A percentile compares a stretch with the other conserved stretches of the same genome.
phyloP scores from a whole-genome alignment of 768 basidiomycete genomes.

The Podaxis carcinomalis region DNA sequence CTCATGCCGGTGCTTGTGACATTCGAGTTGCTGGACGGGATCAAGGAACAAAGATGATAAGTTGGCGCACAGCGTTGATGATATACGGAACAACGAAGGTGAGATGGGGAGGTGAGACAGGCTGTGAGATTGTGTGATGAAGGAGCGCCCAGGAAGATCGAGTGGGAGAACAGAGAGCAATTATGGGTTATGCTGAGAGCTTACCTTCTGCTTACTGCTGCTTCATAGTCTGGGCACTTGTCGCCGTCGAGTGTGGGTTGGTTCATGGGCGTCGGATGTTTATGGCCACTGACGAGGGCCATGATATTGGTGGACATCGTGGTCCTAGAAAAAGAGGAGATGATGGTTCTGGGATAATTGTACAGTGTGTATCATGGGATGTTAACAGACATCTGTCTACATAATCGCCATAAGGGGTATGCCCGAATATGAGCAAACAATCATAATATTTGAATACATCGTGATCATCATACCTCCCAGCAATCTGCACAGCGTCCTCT shows the following conservation, averaged over 20 bases:
- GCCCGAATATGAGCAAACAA: not conserved
- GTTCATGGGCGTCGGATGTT: not conserved
- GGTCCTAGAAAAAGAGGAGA: constrained; percentile 9
- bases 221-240: constrained; percentile 37
- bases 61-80: constrained; percentile 1
- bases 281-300: constrained; percentile 3
- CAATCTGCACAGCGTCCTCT: not conserved
- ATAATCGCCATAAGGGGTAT: not conserved
- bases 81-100: not conserved
- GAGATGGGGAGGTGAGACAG: constrained; percentile 1
- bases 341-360: not conserved
- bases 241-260: constrained; percentile 23
- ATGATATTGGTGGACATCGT: constrained; percentile 13
- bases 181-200: constrained; percentile 10
- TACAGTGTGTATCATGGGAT: not conserved
- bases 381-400: not conserved
- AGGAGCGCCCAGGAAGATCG: constrained; percentile 13
- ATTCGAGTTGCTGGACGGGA: constrained; percentile 23
- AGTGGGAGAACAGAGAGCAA: not conserved
- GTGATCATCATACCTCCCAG: not conserved
- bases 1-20: constrained; percentile 18
- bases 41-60: not conserved
- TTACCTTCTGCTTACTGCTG: constrained; percentile 35
- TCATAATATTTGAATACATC: not conserved
- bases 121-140: constrained; percentile 14